Conservation (phyloP, 176 grass and related monocot genomes). For the Carex scoparia region DNA sequence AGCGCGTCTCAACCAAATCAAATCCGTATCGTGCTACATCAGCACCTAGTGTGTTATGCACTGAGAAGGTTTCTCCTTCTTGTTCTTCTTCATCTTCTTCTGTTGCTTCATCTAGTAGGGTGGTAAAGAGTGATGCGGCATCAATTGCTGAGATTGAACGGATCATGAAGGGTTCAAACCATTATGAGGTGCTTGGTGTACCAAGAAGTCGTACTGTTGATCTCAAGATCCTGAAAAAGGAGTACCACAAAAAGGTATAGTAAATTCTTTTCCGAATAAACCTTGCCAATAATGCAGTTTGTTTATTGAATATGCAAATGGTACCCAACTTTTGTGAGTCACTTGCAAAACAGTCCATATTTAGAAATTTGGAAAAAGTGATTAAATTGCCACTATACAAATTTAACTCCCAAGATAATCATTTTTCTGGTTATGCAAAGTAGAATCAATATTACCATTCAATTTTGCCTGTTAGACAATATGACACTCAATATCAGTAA, state of each 20-base stretch:
- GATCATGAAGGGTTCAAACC: slow-evolving; percentile 66
- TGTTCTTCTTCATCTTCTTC: slow-evolving; percentile 1
- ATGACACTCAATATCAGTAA: not conserved
- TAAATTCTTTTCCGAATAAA: slow-evolving; percentile 7
- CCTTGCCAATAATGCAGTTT: not conserved
- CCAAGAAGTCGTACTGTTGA: slow-evolving; percentile 44
- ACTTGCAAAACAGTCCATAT: not conserved
- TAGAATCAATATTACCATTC: not conserved
- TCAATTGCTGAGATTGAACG: slow-evolving; percentile 94
- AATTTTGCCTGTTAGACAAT: not conserved
- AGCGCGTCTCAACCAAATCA: slow-evolving; percentile 41
- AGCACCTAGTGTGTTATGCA: slow-evolving; percentile 56
- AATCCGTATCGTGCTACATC: slow-evolving; percentile 63
- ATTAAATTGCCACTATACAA: not conserved
- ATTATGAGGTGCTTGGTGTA: slow-evolving; percentile 89
- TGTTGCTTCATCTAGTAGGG: slow-evolving; percentile 56
- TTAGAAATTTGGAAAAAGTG: not conserved
- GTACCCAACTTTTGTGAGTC: not conserved
- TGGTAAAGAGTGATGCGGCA: slow-evolving; percentile 53
- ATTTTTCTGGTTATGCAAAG: not conserved
- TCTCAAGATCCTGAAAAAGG: slow-evolving; percentile 49
- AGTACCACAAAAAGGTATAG: slow-evolving; percentile 66
- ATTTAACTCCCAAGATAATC: not conserved
- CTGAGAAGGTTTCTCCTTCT: slow-evolving; percentile 11
- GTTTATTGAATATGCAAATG: slow-evolving; percentile 10